phyloP scores from a whole-genome alignment of 140 eudicot genomes.

The Oenanthe javanica region DNA sequence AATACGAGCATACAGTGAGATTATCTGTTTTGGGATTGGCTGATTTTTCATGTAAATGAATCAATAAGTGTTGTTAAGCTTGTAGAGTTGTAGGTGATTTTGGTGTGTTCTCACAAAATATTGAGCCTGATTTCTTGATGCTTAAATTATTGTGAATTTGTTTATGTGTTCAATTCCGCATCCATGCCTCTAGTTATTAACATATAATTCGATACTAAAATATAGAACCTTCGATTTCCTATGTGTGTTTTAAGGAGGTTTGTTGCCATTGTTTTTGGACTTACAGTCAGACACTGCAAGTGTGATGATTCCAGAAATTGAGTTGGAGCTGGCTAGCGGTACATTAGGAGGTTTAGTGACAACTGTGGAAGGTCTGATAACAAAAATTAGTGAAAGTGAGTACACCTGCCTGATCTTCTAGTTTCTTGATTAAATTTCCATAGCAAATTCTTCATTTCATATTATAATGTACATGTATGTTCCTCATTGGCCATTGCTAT shows the following conservation, averaged over 20 bases:
- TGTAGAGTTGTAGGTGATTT: background rate
- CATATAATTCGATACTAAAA: background rate
- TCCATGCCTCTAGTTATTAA: background rate
- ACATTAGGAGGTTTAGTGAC: slow-evolving; percentile 91
- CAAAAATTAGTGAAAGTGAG: slow-evolving; percentile 84
- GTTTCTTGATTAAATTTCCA: background rate
- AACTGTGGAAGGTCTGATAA: slow-evolving; percentile 84
- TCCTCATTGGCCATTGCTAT: background rate
- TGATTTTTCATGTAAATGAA: background rate
- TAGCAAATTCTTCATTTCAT: background rate
- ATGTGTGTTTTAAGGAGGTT: background rate
- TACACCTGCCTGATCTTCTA: slow-evolving; percentile 6
- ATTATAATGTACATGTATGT: background rate
- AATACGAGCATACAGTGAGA: background rate
- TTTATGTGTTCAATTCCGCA: background rate
- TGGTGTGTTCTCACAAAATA: background rate
- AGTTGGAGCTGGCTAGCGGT: slow-evolving; percentile 84
- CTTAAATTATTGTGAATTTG: background rate
- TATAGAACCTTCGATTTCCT: background rate
- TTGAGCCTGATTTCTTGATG: background rate
- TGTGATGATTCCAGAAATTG: slow-evolving; percentile 75
- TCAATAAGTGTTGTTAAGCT: background rate
- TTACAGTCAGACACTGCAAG: slow-evolving; percentile 83
- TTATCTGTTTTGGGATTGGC: background rate
- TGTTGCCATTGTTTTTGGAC: slow-evolving; percentile 8